Evolutionary conservation across 1,139 yeast genomes (phyloP).

Genomic region (Nadsonia starkeyi-henricii): DNA sequence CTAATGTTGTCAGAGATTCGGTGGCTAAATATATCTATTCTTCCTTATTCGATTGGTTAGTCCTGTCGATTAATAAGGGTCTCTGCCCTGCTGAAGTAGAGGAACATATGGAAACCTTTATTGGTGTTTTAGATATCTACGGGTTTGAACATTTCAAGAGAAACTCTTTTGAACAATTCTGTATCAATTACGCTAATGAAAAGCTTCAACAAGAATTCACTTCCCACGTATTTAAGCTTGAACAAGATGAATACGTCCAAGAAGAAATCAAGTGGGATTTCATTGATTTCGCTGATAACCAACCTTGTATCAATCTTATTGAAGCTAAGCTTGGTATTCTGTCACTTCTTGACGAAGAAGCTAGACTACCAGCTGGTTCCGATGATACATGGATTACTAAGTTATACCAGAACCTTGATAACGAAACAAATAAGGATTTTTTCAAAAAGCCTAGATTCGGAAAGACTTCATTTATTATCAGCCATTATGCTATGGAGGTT

Average conservation of each 20-base stretch:
- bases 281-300: conserved; percentile 91
- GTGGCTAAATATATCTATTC: conserved; percentile 90
- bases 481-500: conserved; percentile 92
- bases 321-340: conserved; percentile 83
- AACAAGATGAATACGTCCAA: conserved; percentile 84
- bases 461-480: conserved; percentile 75
- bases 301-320: conserved; percentile 88
- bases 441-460: conserved; percentile 94
- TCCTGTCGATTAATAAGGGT: conserved; percentile 64
- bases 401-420: conserved; percentile 72
- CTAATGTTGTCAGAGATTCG: conserved; percentile 86
- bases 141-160: conserved; percentile 94
- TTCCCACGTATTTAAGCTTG: conserved; percentile 92
- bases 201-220: conserved; percentile 95
- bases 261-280: conserved; percentile 97
- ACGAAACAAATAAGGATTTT: conserved; percentile 61
- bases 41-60: conserved; percentile 91
- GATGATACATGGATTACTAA: conserved; percentile 90
- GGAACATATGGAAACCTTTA: conserved; percentile 50
- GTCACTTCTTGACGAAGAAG: conserved; percentile 85
- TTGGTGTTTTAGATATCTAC: conserved; percentile 94
- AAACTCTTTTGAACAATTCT: conserved; percentile 93
- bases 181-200: conserved; percentile 95
- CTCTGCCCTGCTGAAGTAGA: conserved; percentile 59
- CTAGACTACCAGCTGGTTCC: conserved; percentile 85